These are phyloP conservation scores for Chaetoceros tenuissimus DNA, from an alignment of 108 stramenopile genomes.

Conservation along the genomic window DNA sequence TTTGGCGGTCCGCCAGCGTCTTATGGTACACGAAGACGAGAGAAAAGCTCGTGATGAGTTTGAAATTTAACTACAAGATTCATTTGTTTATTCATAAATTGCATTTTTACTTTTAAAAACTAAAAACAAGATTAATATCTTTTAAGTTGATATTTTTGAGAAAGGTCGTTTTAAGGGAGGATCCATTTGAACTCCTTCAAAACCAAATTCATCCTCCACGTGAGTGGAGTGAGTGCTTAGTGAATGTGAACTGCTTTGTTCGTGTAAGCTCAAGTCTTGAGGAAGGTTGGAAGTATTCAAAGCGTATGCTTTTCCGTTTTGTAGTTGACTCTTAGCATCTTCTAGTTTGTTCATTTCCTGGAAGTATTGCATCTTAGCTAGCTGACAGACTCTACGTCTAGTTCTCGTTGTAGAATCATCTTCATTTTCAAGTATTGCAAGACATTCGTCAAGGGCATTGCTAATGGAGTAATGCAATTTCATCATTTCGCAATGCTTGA, in stretches of 20 bases:
- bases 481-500: slow-evolving; percentile 76
- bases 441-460: slow-evolving; percentile 72
- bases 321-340: not conserved
- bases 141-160: too few species aligned
- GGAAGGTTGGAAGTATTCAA: not conserved
- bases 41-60: too few species aligned
- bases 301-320: not conserved
- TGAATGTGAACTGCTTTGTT: too few species aligned
- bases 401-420: slow-evolving; percentile 10
- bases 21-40: not conserved
- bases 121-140: too few species aligned
- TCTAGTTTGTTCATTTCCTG: not conserved
- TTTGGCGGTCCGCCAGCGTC: slow-evolving; percentile 4
- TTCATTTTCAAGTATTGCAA: slow-evolving; percentile 50
- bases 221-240: too few species aligned
- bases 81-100: too few species aligned
- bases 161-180: too few species aligned
- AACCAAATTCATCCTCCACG: too few species aligned
- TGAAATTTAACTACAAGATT: too few species aligned
- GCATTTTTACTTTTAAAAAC: too few species aligned
- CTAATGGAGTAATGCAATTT: slow-evolving; percentile 74
- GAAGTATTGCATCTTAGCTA: not conserved
- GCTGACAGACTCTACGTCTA: not conserved
- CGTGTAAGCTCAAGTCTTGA: not conserved
- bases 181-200: too few species aligned